Base-by-base conservation (phyloP, 306 rosid species). In the Quercus agrifolia region DNA sequence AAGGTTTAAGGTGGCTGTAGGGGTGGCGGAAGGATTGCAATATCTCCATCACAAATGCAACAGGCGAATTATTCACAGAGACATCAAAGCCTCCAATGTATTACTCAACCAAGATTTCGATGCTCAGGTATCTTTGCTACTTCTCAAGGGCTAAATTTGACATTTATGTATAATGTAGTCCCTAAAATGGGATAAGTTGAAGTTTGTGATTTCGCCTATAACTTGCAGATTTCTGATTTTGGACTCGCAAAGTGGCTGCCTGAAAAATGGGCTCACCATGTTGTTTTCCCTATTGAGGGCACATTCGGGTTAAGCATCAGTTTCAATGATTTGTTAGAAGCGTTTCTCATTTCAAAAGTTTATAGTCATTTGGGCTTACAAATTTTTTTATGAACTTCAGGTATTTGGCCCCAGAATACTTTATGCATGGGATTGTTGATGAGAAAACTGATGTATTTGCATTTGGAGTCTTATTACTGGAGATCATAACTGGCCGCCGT, bases 171-270 rank as follows among this genome's bases (percentile, higher is more conserved):
- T 20, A 21, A 2, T 20, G 28, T 13, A 9, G 66, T 59, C 28
- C 31, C 15, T 13, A 12, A 59, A 25, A 20, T 23, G 52, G 71
- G 33, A 12, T 4, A 12, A 41, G 30, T 71, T 1, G 77, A 75
- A 46, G 59, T 57, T 74, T 67, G 1, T 12, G 0, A 21, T 54
- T 69, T 74, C 44, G 8, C 64, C 3, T 18, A 41, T 14, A 55
- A 78, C 68, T 35, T 76, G 78, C 86, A 96, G 99, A 96, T 96
- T 82, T 93, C 99, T 51, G 99, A 96, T 81, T 96, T 91, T 59
- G 99, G 99, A 82, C 84, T 96, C 2, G 99, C 99, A 28, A 96
- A 96, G 80, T 96, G 99, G 99, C 96, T 96, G 23, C 99, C 99
- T 0, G 90, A 86, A 61, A 96, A 89, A 69, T 96, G 99, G 99